A percentile compares a stretch with the other conserved stretches of the same genome.
These are phyloP conservation scores for Apiotrichum gamsii DNA, from an alignment of 1,284 basidiomycete genomes.

Conservation along the genomic window DNA sequence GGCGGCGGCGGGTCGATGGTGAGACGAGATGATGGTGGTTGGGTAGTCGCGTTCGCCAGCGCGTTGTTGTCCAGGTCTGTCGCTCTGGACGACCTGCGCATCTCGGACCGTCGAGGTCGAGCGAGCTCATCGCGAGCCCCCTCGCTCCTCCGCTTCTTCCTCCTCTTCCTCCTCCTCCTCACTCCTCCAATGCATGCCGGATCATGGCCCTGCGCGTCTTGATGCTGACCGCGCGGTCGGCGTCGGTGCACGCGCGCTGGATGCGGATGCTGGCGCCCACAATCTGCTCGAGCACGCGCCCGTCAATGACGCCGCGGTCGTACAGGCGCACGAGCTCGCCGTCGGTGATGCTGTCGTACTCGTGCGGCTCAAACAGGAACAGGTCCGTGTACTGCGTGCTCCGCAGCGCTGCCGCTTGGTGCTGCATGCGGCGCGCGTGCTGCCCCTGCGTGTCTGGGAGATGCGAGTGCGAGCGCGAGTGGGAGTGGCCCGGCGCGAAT, in stretches of 20 bases:
- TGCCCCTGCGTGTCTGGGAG: background rate
- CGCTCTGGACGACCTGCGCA: too few species aligned
- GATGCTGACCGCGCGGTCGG: slow-evolving; percentile 19
- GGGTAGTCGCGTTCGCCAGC: too few species aligned
- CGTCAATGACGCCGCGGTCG: slow-evolving; percentile 18
- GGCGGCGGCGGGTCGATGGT: too few species aligned
- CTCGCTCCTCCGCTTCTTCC: too few species aligned
- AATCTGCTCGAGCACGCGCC: slow-evolving; percentile 16
- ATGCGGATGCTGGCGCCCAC: slow-evolving; percentile 20
- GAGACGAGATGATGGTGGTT: too few species aligned
- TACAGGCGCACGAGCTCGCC: slow-evolving; percentile 19
- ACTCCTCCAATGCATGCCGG: slow-evolving; percentile 18
- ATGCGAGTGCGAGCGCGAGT: background rate
- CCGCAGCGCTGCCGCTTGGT: slow-evolving; percentile 1
- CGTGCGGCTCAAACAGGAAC: slow-evolving; percentile 20
- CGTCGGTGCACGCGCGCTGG: slow-evolving; percentile 18
- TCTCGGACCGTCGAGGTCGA: too few species aligned
- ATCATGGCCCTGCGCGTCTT: slow-evolving; percentile 21
- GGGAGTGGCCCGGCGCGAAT: background rate
- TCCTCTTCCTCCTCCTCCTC: too few species aligned
- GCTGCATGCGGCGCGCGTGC: too few species aligned
- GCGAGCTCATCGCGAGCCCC: too few species aligned
- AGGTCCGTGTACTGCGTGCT: slow-evolving; percentile 17
- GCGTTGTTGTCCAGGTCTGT: too few species aligned
- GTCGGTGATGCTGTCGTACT: slow-evolving; percentile 20